Evolutionary conservation across 805 yeast species (phyloP).

Genomic region (Wickerhamiella sorbophila): DNA sequence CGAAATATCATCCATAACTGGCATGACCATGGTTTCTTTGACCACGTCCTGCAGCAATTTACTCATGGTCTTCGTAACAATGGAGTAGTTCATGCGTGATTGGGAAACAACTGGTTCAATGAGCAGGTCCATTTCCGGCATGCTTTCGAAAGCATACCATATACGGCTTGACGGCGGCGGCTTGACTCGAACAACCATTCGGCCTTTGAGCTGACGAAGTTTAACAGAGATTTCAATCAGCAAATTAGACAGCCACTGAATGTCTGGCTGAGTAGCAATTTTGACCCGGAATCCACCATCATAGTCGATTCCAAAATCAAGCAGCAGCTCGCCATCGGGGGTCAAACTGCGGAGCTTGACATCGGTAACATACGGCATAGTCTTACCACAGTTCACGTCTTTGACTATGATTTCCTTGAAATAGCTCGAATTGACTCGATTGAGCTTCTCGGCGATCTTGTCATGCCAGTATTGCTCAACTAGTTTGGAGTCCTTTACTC

Average conservation of each 20-base stretch:
- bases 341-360: slow-evolving; percentile 56
- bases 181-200: slow-evolving; percentile 51
- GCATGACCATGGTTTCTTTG: slow-evolving; percentile 65
- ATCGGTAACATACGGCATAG: slow-evolving; percentile 67
- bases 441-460: slow-evolving; percentile 55
- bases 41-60: slow-evolving; percentile 67
- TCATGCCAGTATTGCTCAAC: slow-evolving; percentile 43
- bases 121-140: slow-evolving; percentile 60
- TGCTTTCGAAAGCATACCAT: slow-evolving; percentile 77
- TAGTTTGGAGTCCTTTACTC: slow-evolving; percentile 56
- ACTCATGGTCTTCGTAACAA: slow-evolving; percentile 69
- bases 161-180: slow-evolving; percentile 84
- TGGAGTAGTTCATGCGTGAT: slow-evolving; percentile 58
- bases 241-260: slow-evolving; percentile 64
- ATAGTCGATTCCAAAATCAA: slow-evolving; percentile 50
- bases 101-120: slow-evolving; percentile 89
- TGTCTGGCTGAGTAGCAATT: slow-evolving; percentile 63
- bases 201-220: slow-evolving; percentile 58
- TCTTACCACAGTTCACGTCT: slow-evolving; percentile 56
- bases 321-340: slow-evolving; percentile 63
- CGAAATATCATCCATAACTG: slow-evolving; percentile 77
- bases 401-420: slow-evolving; percentile 68
- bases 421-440: slow-evolving; percentile 78
- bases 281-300: slow-evolving; percentile 64
- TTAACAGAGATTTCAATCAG: slow-evolving; percentile 57